These are phyloP conservation scores for Sugiyamaella mastotermitis DNA, from an alignment of 805 yeast genomes.

Conservation along the genomic window DNA sequence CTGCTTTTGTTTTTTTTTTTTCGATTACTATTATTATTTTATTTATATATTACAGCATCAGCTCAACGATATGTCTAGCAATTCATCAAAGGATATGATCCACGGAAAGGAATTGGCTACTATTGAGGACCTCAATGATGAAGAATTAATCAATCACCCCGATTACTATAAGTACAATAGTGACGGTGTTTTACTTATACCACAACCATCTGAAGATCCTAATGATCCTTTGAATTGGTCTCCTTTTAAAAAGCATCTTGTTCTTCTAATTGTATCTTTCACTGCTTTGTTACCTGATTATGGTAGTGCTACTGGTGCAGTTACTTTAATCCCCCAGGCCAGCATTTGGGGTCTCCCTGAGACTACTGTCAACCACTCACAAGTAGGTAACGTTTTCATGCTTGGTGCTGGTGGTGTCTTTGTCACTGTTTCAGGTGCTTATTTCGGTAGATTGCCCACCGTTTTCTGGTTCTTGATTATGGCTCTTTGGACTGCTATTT, in stretches of 20 bases:
- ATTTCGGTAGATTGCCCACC: conserved; percentile 8
- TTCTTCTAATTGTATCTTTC: conserved; percentile 4
- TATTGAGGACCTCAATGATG: no score
- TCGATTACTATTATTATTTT: no score
- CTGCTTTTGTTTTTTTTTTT: no score
- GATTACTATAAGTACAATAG: no score
- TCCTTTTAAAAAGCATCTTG: conserved; percentile 34
- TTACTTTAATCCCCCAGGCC: conserved; percentile 9
- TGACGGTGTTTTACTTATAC: conserved; percentile 33
- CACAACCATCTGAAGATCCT: conserved; percentile 62
- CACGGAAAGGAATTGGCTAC: no score
- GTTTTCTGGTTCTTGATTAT: conserved; percentile 7
- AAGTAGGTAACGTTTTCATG: conserved; percentile 10
- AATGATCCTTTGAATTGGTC: conserved; percentile 69
- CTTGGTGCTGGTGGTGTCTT: conserved; percentile 8
- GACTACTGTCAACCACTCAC: conserved; percentile 9
- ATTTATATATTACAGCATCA: no score
- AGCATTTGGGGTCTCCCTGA: conserved; percentile 3
- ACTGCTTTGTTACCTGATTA: conserved; percentile 9
- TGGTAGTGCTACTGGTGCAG: conserved; percentile 10
- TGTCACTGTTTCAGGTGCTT: conserved; percentile 1
- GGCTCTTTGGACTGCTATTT: conserved; percentile 10
- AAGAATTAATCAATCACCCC: no score
- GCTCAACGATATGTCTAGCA: no score
- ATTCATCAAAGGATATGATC: no score